Percentiles rank a stretch among this genome's conserved stretches.
These are phyloP conservation scores for Lactarius psammicola DNA, from an alignment of 768 basidiomycete species.

Conservation along the genomic window DNA sequence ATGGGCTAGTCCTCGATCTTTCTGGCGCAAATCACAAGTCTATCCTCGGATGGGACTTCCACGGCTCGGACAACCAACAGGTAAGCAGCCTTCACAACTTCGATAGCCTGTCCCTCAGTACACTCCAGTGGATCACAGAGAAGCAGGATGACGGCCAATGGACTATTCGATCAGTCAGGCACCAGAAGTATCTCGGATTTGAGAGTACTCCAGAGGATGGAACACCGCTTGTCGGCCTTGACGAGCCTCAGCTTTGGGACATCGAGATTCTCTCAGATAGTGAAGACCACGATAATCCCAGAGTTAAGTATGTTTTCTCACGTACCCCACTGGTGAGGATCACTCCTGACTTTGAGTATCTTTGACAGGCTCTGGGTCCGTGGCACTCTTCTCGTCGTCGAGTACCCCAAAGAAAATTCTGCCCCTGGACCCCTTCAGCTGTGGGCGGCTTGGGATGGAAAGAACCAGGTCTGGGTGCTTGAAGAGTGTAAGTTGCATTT, in stretches of 20 bases:
- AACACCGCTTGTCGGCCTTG: neutral
- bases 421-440: neutral
- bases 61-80: neutral
- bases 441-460: neutral
- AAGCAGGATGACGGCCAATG: neutral
- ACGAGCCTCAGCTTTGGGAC: neutral
- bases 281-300: neutral
- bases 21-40: neutral
- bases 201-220: neutral
- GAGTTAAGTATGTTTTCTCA: neutral
- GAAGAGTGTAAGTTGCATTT: slow-evolving; percentile 2
- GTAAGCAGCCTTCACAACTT: neutral
- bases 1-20: neutral
- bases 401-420: neutral
- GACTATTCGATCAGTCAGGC: neutral
- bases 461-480: neutral
- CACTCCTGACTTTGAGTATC: neutral
- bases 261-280: neutral
- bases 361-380: neutral
- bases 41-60: neutral
- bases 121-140: neutral
- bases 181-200: neutral
- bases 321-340: neutral
- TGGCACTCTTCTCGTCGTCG: neutral
- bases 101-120: neutral